Percentiles rank a stretch among this genome's conserved stretches.
Evolutionary conservation across 176 grass and related monocot species (phyloP).

Genomic region (Microstegium vimineum): DNA sequence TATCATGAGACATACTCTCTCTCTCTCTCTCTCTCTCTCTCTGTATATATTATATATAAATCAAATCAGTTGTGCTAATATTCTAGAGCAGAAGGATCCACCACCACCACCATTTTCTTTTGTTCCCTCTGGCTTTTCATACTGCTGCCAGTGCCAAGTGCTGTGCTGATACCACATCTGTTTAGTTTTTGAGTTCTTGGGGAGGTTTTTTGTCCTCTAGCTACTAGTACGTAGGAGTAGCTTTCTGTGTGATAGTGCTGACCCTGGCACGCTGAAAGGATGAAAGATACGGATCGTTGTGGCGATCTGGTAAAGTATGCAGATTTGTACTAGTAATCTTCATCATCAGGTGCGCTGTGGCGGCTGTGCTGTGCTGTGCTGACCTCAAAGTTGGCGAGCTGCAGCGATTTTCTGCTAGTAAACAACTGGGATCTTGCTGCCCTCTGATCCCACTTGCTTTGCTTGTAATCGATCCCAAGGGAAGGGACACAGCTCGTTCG

Average conservation of each 20-base stretch:
- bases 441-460: background rate
- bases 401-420: background rate
- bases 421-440: background rate
- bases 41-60: too few species aligned
- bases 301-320: background rate
- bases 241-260: background rate
- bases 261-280: background rate
- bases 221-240: background rate
- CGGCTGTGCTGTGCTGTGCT: background rate
- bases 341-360: background rate
- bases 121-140: slow-evolving; percentile 12
- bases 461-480: background rate
- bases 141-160: background rate
- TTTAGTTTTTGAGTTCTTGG: background rate
- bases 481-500: too few species aligned
- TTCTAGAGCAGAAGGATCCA: slow-evolving; percentile 39
- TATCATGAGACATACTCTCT: background rate
- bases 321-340: background rate
- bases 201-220: slow-evolving; percentile 1
- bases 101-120: slow-evolving; percentile 51
- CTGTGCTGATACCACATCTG: too few species aligned
- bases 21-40: too few species aligned
- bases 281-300: slow-evolving; percentile 11
- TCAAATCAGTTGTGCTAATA: background rate
- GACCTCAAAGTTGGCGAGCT: background rate